Evolutionary conservation across 2,329 filamentous ascomycete genomes (phyloP), one percentile per base, ranked within the genome.

Genomic region (Fusarium concolor): DNA sequence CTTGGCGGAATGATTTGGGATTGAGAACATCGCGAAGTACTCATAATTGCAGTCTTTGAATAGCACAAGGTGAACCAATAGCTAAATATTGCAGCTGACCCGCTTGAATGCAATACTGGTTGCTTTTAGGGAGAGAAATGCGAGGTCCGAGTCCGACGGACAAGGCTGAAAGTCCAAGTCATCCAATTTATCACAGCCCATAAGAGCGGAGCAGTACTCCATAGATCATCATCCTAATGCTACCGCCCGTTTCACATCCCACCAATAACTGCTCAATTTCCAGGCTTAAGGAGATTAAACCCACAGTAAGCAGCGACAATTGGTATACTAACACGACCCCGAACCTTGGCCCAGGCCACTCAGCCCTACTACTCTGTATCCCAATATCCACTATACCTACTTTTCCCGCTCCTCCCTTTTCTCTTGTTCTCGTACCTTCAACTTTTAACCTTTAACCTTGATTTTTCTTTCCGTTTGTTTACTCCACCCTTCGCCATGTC

Each of bases 361-460:
- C 60, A 62, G 58, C 60, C 58, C 60, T 63, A 62, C 37, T 63
- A 62, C 31, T 38, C 39, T 33, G 18, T 43, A 24, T 39, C 22
- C 14, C n/a, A 24, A 18, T 28, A 47, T 45, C 50, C 39, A 57
- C 41, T 31, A 5, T 7, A 28, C 37, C 44, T 12, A 37, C 6
- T 24, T 44, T 31, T 56, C n/a, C 20, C 22, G 24, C 14, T 18
- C 18, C 11, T 28, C n/a, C 37, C 11, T 11, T 45, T 29, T 35
- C 26, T 51, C 26, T 20, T 4, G 22, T 4, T 37, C 24, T 35
- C n/a, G 24, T 24, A 24, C 11, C 18, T 20, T 20, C 28, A 29
- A 41, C 35, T 51, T 17, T 35, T 17, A 35, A 35, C 17, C 33
- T 35, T 33, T 26, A 26, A 26, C 18, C 17, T 20, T 20, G 20